Conservation (phyloP, 345 rosid species). For the Salix suchowensis region DNA sequence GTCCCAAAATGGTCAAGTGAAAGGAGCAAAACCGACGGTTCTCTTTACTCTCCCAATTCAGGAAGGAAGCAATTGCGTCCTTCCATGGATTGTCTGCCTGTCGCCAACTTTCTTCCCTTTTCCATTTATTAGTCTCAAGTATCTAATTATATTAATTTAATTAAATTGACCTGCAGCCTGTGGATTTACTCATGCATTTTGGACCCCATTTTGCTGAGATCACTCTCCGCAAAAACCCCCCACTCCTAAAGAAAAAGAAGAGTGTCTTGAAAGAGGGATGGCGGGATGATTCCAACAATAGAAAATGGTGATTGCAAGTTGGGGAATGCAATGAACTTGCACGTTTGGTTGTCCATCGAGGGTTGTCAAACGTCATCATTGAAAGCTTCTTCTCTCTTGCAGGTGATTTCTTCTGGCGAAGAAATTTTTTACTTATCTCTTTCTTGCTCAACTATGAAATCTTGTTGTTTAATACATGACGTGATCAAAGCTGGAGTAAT, state of each 20-base stretch:
- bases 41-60: slow-evolving; percentile 13
- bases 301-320: background rate
- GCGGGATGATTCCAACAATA: background rate
- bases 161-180: background rate
- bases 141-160: background rate
- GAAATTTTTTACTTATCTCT: background rate
- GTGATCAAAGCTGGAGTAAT: background rate
- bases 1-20: slow-evolving; percentile 10
- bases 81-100: background rate
- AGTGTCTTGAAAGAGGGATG: background rate
- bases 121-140: background rate
- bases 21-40: slow-evolving; percentile 39
- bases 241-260: background rate
- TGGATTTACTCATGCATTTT: background rate
- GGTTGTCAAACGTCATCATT: slow-evolving; percentile 5
- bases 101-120: background rate
- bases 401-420: background rate
- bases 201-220: slow-evolving; percentile 19
- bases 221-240: slow-evolving; percentile 13
- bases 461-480: background rate
- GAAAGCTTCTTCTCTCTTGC: background rate
- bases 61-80: background rate
- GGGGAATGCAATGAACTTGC: slow-evolving; percentile 3
- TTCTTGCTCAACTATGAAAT: background rate
- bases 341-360: slow-evolving; percentile 3